Percentiles rank a stretch among this genome's conserved stretches.
These are phyloP conservation scores for Phtheirospermum japonicum DNA, from an alignment of 257 asterid species.

Conservation along the genomic window DNA sequence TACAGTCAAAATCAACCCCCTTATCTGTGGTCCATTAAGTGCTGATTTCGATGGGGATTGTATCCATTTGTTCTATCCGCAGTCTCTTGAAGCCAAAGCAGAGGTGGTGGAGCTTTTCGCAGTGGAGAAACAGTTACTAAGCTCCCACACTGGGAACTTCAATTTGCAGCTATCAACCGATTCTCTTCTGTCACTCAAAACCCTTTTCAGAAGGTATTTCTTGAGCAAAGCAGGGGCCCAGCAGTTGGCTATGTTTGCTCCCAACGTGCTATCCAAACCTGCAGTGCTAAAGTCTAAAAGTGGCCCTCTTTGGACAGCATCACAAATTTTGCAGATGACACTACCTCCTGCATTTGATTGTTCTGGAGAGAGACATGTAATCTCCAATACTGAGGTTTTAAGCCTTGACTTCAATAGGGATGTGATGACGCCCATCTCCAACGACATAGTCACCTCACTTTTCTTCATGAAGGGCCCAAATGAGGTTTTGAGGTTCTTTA, in stretches of 20 bases:
- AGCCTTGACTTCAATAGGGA: constrained; percentile 57
- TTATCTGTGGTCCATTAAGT: constrained; percentile 89
- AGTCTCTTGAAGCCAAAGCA: constrained; percentile 91
- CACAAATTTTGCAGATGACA: constrained; percentile 69
- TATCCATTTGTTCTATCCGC: constrained; percentile 89
- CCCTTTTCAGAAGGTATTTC: constrained; percentile 51
- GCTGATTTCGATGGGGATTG: constrained; percentile 99
- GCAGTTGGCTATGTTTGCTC: constrained; percentile 82
- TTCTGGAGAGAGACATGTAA: constrained; percentile 64
- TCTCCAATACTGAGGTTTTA: constrained; percentile 53
- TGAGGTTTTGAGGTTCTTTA: constrained; percentile 70
- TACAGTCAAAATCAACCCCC: constrained; percentile 90
- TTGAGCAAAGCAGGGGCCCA: constrained; percentile 55
- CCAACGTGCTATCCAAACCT: constrained; percentile 48
- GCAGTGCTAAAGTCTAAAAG: constrained; percentile 51
- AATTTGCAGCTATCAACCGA: constrained; percentile 83
- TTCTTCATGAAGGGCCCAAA: constrained; percentile 82
- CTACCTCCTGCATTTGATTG: constrained; percentile 66
- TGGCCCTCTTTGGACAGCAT: constrained; percentile 80
- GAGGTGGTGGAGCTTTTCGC: constrained; percentile 92
- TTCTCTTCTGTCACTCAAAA: constrained; percentile 68
- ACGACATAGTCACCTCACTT: constrained; percentile 71
- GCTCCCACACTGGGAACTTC: constrained; percentile 97
- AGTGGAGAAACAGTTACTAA: constrained; percentile 89
- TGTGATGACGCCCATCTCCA: constrained; percentile 51